Conservation (phyloP, 805 yeast species). For the Starmerella riodocensis region DNA sequence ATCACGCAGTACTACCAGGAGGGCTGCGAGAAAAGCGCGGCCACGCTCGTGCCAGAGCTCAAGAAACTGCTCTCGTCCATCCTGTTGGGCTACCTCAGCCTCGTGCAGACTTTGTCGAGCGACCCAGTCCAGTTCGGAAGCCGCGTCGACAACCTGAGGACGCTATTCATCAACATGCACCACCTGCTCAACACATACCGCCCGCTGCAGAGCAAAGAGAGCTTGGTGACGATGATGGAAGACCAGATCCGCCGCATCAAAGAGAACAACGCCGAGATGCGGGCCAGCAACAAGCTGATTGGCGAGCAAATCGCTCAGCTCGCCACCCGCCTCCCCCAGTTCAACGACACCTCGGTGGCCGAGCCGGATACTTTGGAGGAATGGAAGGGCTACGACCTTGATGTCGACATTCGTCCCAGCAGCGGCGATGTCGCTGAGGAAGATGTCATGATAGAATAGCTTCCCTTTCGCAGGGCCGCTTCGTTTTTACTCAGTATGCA, state of each 20-base stretch:
- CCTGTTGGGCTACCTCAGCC: conserved; percentile 65
- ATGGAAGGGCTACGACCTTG: conserved; percentile 17
- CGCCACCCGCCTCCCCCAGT: conserved; percentile 23
- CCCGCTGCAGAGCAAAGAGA: conserved; percentile 90
- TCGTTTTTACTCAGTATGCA: no score
- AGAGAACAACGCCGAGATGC: conserved; percentile 27
- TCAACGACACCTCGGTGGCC: background rate
- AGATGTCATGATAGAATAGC: background rate
- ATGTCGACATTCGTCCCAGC: conserved; percentile 6
- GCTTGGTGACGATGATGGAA: conserved; percentile 58
- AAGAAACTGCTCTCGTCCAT: conserved; percentile 69
- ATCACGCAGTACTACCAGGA: conserved; percentile 54
- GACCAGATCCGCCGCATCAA: conserved; percentile 40
- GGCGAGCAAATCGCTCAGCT: conserved; percentile 29
- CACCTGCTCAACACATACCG: conserved; percentile 84
- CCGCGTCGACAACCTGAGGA: conserved; percentile 67
- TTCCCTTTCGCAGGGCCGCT: no score
- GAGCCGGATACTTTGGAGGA: background rate
- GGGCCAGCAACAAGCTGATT: conserved; percentile 32
- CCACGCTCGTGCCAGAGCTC: conserved; percentile 37
- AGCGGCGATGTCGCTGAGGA: background rate
- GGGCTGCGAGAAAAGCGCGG: conserved; percentile 16
- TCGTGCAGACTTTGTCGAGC: conserved; percentile 61
- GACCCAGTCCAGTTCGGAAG: conserved; percentile 52
- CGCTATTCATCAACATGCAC: conserved; percentile 76